Conservation (phyloP, 305 asterid species). For the Fraxinus sp. region DNA sequence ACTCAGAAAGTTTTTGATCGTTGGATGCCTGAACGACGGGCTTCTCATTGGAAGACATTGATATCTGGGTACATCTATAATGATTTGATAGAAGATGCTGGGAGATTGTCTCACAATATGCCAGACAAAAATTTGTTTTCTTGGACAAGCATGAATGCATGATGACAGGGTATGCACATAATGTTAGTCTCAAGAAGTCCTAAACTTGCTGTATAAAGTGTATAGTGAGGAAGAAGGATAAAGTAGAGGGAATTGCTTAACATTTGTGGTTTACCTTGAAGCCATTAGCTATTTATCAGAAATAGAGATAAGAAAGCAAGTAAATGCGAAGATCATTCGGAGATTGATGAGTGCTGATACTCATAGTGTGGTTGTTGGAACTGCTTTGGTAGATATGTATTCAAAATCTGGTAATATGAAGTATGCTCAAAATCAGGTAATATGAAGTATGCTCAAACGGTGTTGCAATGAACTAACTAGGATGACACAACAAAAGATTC, state of each 20-base stretch:
- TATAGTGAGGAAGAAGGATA: conserved; percentile 20
- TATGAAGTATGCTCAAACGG: too few species aligned
- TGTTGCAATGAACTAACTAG: background rate
- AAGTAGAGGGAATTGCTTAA: conserved; percentile 36
- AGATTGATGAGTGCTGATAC: conserved; percentile 21
- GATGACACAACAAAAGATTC: background rate
- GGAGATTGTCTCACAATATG: conserved; percentile 30
- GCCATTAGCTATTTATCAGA: conserved; percentile 15
- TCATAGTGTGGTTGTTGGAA: conserved; percentile 35
- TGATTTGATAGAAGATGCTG: conserved; percentile 29
- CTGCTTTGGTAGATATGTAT: conserved; percentile 49
- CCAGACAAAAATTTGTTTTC: conserved; percentile 38
- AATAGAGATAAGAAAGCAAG: conserved; percentile 36
- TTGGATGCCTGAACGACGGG: conserved; percentile 23
- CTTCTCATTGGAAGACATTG: conserved; percentile 38
- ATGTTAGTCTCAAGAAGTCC: conserved; percentile 27
- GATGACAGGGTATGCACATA: conserved; percentile 40
- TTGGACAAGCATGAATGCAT: conserved; percentile 32
- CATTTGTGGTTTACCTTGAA: conserved; percentile 24
- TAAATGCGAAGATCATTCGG: conserved; percentile 38
- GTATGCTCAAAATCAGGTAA: too few species aligned
- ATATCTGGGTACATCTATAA: conserved; percentile 31
- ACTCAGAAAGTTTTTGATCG: conserved; percentile 30
- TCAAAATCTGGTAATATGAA: conserved; percentile 38
- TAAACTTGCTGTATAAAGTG: conserved; percentile 32